Base-by-base conservation (phyloP, 2,329 filamentous ascomycete genomes). In the Aspergillus transmontanensis region DNA sequence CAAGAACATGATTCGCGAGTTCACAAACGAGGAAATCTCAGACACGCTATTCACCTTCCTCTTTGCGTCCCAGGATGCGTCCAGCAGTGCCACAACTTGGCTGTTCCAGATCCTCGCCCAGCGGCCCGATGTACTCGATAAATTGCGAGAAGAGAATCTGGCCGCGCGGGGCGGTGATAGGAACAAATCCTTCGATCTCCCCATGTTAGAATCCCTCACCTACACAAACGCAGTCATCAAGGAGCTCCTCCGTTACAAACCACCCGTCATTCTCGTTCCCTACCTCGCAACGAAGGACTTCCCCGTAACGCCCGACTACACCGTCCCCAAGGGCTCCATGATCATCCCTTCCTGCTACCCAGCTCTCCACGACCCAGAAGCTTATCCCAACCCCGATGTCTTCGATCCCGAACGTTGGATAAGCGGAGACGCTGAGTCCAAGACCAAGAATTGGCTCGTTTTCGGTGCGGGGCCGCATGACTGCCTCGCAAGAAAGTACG, bases 391-490 rank as follows among this genome's bases (percentile, higher is more conserved):
- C 26, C 82, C 83, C 0, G 77, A 84, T 11, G 68, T 72, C 0
- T 85, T 85, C 36, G 77, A 85, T 45, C 83, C 83, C 0, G 83
- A 85, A 2, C 77, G 84, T 26, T 86, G 83, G 83, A 82, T 85
- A 34, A 76, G 81, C 0, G 83, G 84, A 0, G 81, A 85, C 59
- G 83, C 84, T 2, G 81, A 81, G 65, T 73, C 76, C 10, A 81
- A 85, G 70, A 83, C 78, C 0, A 84, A 82, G 68, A 85, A 85
- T 58, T 86, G 83, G 82, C 75, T 86, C 1, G 83, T 86, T 0
- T 86, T 86, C 66, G 84, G 84, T 1, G 76, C 82, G 0, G 84
- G 84, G 0, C 68, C 83, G 0, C 84, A 86, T 64, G 81, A 84
- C 28, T 85, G 83, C 62, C 74, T 85, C 1, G 83, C 83, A 0